Evolutionary conservation across 129 eudicot genomes (phyloP), one percentile per base, ranked within the genome.

Genomic region (Silybum marianum): DNA sequence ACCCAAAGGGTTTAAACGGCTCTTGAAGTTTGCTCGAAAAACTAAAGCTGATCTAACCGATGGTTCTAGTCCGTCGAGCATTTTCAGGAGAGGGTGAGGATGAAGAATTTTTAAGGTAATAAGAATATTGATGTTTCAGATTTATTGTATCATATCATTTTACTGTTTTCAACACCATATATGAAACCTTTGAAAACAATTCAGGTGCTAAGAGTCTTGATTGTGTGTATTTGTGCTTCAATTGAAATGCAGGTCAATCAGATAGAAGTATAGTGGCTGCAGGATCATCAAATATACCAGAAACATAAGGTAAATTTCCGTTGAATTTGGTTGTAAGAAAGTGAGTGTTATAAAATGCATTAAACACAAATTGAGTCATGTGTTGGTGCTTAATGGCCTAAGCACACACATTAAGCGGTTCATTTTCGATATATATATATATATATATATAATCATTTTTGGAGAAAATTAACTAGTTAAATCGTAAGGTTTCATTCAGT

Each of bases 1-100:
- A 74, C 99, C 98, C 16, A 95, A 95, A 87, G 99, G 99, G 65
- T 83, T 95, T 73, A 95, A 93, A 79, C 89, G 98, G 75, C 92
- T 95, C 12, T 84, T 95, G 76, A 95, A 95, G 83, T 95, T 95
- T 80, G 98, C 99, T 69, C 87, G 99, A 6, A 95, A 95, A 86
- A 91, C 89, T 80, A 92, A 90, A 85, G 85, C 90, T 44, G 99
- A 92, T 86, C 82, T 85, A 38, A 87, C 87, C 34, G 93, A 87
- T 74, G 87, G 95, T 90, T 90, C 99, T 21, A 95, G 93, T 83
- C 97, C 98, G 2, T 89, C 97, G 23, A 83, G 91, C 87, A 69
- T 89, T 85, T 85, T 95, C 95, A 70, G 99, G 93, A 82, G 99
- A 88, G 94, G 99, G 90, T 79, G 95, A 95, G 32, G 69, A 72